Evolutionary conservation across 805 yeast species (phyloP).

Genomic region (Barnettozyma sucrosica): DNA sequence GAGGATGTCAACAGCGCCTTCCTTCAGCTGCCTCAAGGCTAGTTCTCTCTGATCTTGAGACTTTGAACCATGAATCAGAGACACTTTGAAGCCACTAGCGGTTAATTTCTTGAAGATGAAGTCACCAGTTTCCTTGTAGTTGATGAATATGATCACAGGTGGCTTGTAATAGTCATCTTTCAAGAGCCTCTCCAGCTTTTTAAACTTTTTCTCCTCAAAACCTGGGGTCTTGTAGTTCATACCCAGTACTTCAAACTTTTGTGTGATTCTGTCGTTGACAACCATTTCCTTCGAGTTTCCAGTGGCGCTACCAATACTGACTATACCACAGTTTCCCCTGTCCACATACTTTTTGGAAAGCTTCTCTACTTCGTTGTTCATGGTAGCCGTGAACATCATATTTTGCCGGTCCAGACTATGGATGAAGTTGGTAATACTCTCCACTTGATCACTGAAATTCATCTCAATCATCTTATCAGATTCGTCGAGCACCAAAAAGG

Average conservation of each 20-base stretch:
- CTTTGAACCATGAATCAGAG: conserved; percentile 80
- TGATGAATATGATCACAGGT: conserved; percentile 76
- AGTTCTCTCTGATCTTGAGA: conserved; percentile 79
- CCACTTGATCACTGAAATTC: conserved; percentile 84
- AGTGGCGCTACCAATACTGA: conserved; percentile 58
- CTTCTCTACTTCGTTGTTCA: conserved; percentile 67
- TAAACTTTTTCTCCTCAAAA: conserved; percentile 40
- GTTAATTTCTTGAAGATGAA: conserved; percentile 46
- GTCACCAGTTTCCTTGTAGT: conserved; percentile 71
- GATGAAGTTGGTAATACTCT: conserved; percentile 49
- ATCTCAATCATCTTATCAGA: conserved; percentile 94
- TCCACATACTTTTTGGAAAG: conserved; percentile 57
- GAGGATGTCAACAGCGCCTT: conserved; percentile 51
- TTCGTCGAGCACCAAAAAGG: conserved; percentile 78
- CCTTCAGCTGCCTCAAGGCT: conserved; percentile 57
- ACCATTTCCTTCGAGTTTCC: conserved; percentile 22
- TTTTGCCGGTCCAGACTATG: conserved; percentile 52
- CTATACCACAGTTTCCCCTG: conserved; percentile 45
- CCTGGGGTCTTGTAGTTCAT: conserved; percentile 31
- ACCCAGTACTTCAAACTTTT: conserved; percentile 50
- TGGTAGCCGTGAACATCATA: conserved; percentile 93
- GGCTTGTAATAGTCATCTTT: conserved; percentile 31
- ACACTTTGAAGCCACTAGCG: conserved; percentile 42
- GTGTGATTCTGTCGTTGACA: conserved; percentile 53
- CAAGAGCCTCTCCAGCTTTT: conserved; percentile 37